Base-by-base conservation (phyloP, 352 stramenopile genomes). In the Phytopythium aichiense region DNA sequence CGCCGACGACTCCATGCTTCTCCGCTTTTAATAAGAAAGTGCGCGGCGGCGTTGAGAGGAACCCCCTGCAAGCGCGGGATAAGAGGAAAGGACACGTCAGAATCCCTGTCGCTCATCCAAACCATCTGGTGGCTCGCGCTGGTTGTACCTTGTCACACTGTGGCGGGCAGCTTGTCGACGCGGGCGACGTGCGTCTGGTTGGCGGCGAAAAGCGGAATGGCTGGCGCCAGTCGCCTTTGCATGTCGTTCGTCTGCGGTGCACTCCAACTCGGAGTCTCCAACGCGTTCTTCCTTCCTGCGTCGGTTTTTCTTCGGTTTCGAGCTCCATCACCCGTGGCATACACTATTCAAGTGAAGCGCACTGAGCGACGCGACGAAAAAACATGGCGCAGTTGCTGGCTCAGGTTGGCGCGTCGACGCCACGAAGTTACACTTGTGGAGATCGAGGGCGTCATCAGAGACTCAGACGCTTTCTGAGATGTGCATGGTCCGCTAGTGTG, bases 1-100 rank as follows among this genome's bases (percentile, higher is more conserved):
- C 50, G 77, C 76, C 25, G 72, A 71, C 28, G 74, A 69, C 68
- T 86, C 77, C 77, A 86, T 86, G 1, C 13, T 35, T 11, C 20
- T 25, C 13, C 38, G 33, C 33, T 11, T 8, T 11, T 43, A 43
- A 43, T 20, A n/a, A 43, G 38, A 43, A 43, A 43, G 38, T 43
- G 42, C 42, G 42, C 42, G 18, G 25, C 25, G 25, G 25, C 11
- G 33, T 38, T 5, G 37, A 43, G 15, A 16, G 15, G n/a, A 9
- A 7, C 13, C 40, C 9, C 18, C 25, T 15, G 15, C 15, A 18
- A 15, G 37, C 37, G 33, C 33, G 33, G 37, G 37, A 43, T 43
- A 48, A 48, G 40, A 23, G 18, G 40, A 48, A 48, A 48, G 40
- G 40, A 18, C 40, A 48, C 18, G 42, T 49, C 42, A 49, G 42